Percentiles rank a stretch among this genome's conserved stretches.
Evolutionary conservation across 2,329 filamentous ascomycete genomes (phyloP).

Genomic region (Monosporascus cannonballus): DNA sequence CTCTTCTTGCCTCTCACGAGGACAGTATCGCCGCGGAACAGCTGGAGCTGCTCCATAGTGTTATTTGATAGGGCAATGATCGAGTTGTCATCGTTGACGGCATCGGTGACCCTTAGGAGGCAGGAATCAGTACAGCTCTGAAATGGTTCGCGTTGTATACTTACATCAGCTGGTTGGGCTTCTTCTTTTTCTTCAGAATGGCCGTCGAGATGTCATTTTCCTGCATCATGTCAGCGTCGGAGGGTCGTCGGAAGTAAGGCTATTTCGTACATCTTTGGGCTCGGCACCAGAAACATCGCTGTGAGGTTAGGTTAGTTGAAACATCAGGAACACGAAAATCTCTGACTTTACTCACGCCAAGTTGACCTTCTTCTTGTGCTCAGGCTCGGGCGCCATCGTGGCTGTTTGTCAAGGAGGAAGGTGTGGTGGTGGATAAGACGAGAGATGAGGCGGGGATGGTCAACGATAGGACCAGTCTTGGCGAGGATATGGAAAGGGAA

Average conservation of each 20-base stretch:
- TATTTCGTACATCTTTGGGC: constrained; percentile 65
- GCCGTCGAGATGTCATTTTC: constrained; percentile 90
- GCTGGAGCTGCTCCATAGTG: constrained; percentile 96
- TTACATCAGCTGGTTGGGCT: constrained; percentile 97
- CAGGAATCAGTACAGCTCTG: background rate
- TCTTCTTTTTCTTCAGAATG: constrained; percentile 99
- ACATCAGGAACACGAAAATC: constrained; percentile 1
- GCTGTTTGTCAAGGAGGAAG: constrained; percentile 12
- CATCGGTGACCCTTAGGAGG: constrained; percentile 83
- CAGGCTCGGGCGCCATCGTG: constrained; percentile 68
- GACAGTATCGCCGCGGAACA: constrained; percentile 98
- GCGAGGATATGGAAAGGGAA: constrained; percentile 1
- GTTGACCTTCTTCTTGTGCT: constrained; percentile 79
- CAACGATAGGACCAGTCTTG: constrained; percentile 2
- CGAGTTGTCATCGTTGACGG: constrained; percentile 98
- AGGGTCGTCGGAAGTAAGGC: constrained; percentile 11
- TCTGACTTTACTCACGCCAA: constrained; percentile 55
- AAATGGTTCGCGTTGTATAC: background rate
- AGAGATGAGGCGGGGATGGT: constrained; percentile 1
- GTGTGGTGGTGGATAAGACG: constrained; percentile 7
- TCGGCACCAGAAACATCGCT: constrained; percentile 89
- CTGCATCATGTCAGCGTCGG: constrained; percentile 36
- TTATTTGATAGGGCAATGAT: constrained; percentile 97
- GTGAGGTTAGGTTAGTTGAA: constrained; percentile 30
- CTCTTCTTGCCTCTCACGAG: constrained; percentile 99